Evolutionary conservation across 208 protist genomes (phyloP), one percentile per base, ranked within the genome.

Genomic region (Acanthamoeba quina): DNA sequence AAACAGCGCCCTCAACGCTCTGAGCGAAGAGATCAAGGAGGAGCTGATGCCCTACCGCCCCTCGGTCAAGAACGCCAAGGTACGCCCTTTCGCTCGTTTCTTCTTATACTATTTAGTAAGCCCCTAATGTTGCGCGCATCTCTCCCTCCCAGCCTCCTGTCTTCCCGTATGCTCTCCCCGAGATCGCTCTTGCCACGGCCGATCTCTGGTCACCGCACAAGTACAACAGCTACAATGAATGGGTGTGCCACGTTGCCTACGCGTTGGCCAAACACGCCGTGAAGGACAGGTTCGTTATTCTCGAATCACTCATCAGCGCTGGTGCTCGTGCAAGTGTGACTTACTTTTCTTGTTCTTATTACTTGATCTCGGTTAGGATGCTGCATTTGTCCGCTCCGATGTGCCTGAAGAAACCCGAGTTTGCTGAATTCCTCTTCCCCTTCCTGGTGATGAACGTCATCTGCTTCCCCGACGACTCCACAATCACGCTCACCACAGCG

Each of bases 391-490:
- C 66, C 15, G 93, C 29, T 1, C 76, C 76, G 15, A 83, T 95
- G 72, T 95, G 93, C 29, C 52, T 86, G 34, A 95, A 89, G 34
- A 90, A 90, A 21, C 78, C 78, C 26, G 93, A 95, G 41, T 95
- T 95, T 52, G 93, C 93, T 15, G 82, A 89, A 52, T 91, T 95
- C 19, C 56, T 95, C 24, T 95, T 95, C 60, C 93, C 93, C 37
- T 95, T 70, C 56, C 44, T 95, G 29, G 10, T 95, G 15, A 47
- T 95, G 37, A 60, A 95, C n/a, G 70, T 92, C 56, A 54, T 93
- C 64, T 80, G n/a, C 54, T 47, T 26, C 44, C 83, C 83, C 56
- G 24, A 68, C 29, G 83, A 90, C 44, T 70, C 83, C 7, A 70
- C 83, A 13, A 52, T 70, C 31, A 72, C 83, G 15, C 31, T 70